Base-by-base conservation (phyloP, 1,284 basidiomycete species). In the Macrocybe sp. region DNA sequence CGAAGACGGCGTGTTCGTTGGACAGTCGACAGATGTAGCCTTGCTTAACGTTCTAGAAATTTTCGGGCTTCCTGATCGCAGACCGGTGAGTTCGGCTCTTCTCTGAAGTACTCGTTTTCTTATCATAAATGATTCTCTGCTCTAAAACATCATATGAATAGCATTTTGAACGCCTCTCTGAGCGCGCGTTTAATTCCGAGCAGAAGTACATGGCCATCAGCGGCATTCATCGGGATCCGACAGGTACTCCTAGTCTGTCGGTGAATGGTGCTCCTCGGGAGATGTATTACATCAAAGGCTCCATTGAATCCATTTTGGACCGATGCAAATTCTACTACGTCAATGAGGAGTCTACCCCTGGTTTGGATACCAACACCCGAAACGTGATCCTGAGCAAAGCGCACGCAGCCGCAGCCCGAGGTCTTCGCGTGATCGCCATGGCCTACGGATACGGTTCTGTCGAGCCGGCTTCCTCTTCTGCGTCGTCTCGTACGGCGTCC, bases 1-100 rank as follows among this genome's bases (percentile, higher is more conserved):
- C 57, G 85, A 87, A 50, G 79, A 87, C 41, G 89, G 89, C 1
- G 68, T 76, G 7, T 87, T 81, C 55, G 83, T 93, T 4, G 96
- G 95, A 0, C 93, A 96, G 62, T 83, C 91, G 2, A 98, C 95
- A 1, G 95, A 99, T 59, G 93, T 97, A 2, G 96, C 96, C 1
- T 67, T 98, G 49, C 69, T 97, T 40, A 92, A 94, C 57, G 81
- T 92, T 2, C 71, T 97, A n/a, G 72, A 79, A 0, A 61, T 77
- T 0, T 88, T 94, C 54, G 80, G 78, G 0, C 61, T 90, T 34
- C 66, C 76, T 8, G 93, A 97, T 64, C 79, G 80, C 37, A 77
- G 93, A 48, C 65, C 68, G 57, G 89, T 89, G 61, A 47, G 83
- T 65, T 9, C 22, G 22, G 22, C 22, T 22, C 22, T 22, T 22